Evolutionary conservation across 306 rosid species (phyloP), one percentile per base, ranked within the genome.

Genomic region (Fragaria vesca): DNA sequence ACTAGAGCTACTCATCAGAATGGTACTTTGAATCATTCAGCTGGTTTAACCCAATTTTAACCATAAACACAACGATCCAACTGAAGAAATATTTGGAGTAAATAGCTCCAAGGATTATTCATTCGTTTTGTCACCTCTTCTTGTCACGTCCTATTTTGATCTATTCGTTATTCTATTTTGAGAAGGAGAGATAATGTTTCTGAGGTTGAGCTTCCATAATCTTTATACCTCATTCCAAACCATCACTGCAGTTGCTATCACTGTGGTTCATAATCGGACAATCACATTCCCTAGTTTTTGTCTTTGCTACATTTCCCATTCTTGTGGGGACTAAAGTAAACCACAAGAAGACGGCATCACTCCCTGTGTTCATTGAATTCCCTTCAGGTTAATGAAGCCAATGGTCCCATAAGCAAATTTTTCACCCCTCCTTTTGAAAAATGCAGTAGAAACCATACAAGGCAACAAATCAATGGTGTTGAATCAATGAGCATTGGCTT

Each of bases 161-260:
- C 18, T 5, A 32, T 52, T 52, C 28, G 3, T 40, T 55, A 26
- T 21, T 21, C 51, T 55, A 26, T 9, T 18, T 11, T 32, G 70
- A 5, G 38, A 54, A 40, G 48, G 87, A 51, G 42, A 79, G 96
- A 91, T 90, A 85, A 86, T 83, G 81, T 87, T 82, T 87, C 30
- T 90, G 86, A 74, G 97, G 97, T 76, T 51, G 88, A 85, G 90
- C 80, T 79, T 81, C 24, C 6, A 66, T 43, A 79, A 42, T 80
- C 50, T 18, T 71, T 71, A 8, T 79, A 81, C 76, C 58, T 69
- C 52, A 47, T 74, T 36, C 26, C 57, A 66, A 57, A 43, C 4
- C 15, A 40, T 18, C 12, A 48, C 57, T 34, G 76, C 36, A 40
- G 20, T 38, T 69, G 36, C 57, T 77, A 85, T 74, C 87, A 76